Evolutionary conservation across 306 rosid genomes (phyloP).

Genomic region (Pterocarpus santalinus): DNA sequence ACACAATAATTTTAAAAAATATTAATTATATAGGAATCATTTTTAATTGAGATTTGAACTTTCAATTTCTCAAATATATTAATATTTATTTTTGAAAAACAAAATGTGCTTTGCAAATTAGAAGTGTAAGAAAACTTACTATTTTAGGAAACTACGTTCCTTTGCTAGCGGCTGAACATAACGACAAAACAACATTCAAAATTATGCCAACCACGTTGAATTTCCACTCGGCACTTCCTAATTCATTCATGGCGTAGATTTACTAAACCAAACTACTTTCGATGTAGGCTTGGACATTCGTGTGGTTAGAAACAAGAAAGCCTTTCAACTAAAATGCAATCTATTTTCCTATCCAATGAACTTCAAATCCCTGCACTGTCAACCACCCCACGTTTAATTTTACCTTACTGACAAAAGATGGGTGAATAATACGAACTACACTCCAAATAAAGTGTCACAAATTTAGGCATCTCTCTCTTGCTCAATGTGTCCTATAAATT

Average conservation of each 20-base stretch:
- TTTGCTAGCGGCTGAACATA: neutral
- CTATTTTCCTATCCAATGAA: neutral
- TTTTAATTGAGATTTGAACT: too few relatives aligned
- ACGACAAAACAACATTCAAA: neutral
- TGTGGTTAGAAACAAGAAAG: neutral
- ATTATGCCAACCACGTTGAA: neutral
- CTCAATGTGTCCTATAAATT: neutral
- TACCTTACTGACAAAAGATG: neutral
- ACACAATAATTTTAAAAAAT: too few relatives aligned
- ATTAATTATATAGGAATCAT: too few relatives aligned
- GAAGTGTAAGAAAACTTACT: neutral
- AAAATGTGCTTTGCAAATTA: too few relatives aligned
- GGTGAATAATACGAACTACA: conserved; percentile 7
- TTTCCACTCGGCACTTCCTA: neutral
- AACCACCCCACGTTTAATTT: conserved; percentile 16
- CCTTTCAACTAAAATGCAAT: neutral
- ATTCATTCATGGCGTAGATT: neutral
- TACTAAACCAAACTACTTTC: neutral
- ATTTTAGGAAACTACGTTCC: neutral
- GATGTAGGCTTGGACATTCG: neutral
- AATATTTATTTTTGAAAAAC: too few relatives aligned
- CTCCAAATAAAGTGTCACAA: neutral
- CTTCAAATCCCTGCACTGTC: neutral
- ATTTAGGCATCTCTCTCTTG: neutral
- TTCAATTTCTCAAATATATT: too few relatives aligned